Conservation (phyloP, 2,329 filamentous ascomycete species). For the Ilyonectria mors-panacis region DNA sequence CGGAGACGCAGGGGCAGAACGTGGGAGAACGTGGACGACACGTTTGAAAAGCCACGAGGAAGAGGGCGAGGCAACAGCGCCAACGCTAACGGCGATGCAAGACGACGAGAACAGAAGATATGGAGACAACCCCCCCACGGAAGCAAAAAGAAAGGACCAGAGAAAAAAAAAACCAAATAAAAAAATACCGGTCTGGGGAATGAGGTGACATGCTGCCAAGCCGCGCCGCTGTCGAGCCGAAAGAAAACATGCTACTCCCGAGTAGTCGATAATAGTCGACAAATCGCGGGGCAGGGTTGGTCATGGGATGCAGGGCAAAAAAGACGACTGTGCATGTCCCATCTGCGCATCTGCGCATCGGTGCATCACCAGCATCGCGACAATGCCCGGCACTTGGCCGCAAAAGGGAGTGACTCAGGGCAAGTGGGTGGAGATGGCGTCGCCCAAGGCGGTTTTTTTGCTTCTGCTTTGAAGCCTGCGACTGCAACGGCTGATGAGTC, state of each 20-base stretch:
- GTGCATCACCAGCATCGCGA: background rate
- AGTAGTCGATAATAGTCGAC: background rate
- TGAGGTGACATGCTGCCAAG: constrained; percentile 28
- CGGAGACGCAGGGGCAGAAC: constrained; percentile 30
- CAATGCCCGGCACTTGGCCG: constrained; percentile 12
- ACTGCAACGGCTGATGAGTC: constrained; percentile 2
- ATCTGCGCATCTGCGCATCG: background rate
- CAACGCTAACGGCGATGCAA: constrained; percentile 11
- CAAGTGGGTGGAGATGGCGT: background rate
- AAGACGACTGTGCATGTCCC: background rate
- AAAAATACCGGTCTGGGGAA: constrained; percentile 8
- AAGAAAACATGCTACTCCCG: constrained; percentile 6
- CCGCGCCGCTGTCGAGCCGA: constrained; percentile 5
- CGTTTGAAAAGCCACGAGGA: constrained; percentile 29
- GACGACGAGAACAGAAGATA: constrained; percentile 18
- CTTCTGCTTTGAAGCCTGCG: constrained; percentile 1
- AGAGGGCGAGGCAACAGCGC: constrained; percentile 12
- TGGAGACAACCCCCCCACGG: constrained; percentile 6
- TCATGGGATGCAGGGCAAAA: background rate
- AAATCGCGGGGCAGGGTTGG: background rate
- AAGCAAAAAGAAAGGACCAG: constrained; percentile 28
- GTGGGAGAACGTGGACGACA: constrained; percentile 35
- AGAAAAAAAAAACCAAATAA: constrained; percentile 3
- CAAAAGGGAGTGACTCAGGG: constrained; percentile 4
- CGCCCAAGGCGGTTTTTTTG: background rate